Evolutionary conservation across 2,329 filamentous ascomycete species (phyloP).

Genomic region (Colletotrichum spaethianum): DNA sequence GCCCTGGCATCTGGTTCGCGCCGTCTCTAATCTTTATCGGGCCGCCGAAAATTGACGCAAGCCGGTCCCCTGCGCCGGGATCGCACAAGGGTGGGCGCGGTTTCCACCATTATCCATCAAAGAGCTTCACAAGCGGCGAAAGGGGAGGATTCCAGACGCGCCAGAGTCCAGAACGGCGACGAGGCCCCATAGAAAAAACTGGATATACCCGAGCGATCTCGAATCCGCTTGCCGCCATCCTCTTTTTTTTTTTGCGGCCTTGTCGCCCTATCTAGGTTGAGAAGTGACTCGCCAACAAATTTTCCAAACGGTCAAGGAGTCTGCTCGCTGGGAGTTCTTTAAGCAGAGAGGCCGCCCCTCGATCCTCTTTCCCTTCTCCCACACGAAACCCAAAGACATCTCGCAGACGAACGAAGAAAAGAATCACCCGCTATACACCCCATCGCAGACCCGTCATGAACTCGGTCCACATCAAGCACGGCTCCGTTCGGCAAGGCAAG

Average conservation of each 20-base stretch:
- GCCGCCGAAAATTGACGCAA: conserved; percentile 23
- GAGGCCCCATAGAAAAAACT: conserved; percentile 10
- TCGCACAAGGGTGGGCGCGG: background rate
- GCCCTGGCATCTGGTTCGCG: conserved; percentile 24
- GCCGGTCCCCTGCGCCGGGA: conserved; percentile 7
- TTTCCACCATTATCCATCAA: background rate
- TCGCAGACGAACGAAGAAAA: background rate
- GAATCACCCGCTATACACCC: background rate
- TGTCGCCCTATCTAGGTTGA: conserved; percentile 5
- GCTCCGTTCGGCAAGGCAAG: conserved; percentile 24
- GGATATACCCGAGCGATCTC: conserved; percentile 25
- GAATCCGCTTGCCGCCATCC: conserved; percentile 10
- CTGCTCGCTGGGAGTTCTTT: background rate
- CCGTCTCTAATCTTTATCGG: conserved; percentile 18
- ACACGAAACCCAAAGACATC: background rate
- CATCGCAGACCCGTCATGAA: conserved; percentile 6
- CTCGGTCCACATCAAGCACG: conserved; percentile 14
- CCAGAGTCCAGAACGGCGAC: conserved; percentile 14
- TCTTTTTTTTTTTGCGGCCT: background rate
- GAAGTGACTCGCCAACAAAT: conserved; percentile 6
- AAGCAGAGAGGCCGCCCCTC: background rate
- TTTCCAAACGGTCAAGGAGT: background rate
- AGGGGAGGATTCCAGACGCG: background rate
- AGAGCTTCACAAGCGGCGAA: background rate
- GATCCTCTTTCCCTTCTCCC: background rate